These are phyloP conservation scores for Abortiporus biennis DNA, from an alignment of 1,284 basidiomycete genomes.

Conservation along the genomic window DNA sequence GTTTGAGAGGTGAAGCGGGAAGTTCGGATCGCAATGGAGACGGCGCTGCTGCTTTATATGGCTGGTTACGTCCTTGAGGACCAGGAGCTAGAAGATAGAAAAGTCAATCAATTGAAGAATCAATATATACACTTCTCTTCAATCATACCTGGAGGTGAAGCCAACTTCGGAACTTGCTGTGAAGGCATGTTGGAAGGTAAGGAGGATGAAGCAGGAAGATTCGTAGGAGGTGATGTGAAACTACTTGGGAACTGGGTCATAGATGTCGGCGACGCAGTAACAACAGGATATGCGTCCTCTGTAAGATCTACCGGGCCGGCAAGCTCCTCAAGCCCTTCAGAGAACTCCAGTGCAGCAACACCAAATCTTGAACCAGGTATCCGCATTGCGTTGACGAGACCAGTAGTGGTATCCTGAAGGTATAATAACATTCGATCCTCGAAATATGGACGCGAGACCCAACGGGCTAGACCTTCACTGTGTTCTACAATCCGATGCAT, in stretches of 20 bases:
- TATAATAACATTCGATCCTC: slow-evolving; percentile 63
- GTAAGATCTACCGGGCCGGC: slow-evolving; percentile 27
- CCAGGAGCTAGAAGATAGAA: too few relatives aligned
- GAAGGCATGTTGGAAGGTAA: not conserved
- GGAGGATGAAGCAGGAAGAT: slow-evolving; percentile 5
- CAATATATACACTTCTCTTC: too few relatives aligned
- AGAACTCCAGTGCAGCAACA: slow-evolving; percentile 71
- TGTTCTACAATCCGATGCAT: slow-evolving; percentile 32
- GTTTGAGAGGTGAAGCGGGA: slow-evolving; percentile 13
- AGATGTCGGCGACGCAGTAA: slow-evolving; percentile 15
- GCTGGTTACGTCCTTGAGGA: too few relatives aligned
- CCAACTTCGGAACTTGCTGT: too few relatives aligned
- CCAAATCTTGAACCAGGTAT: slow-evolving; percentile 42
- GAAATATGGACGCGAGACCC: slow-evolving; percentile 69
- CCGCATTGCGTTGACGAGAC: slow-evolving; percentile 14
- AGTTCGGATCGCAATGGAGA: slow-evolving; percentile 47
- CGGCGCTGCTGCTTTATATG: slow-evolving; percentile 39
- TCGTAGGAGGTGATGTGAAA: not conserved
- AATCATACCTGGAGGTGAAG: too few relatives aligned
- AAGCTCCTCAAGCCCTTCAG: slow-evolving; percentile 55
- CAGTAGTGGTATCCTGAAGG: slow-evolving; percentile 23
- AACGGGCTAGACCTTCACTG: slow-evolving; percentile 55
- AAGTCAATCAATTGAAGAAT: too few relatives aligned
- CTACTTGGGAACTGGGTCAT: slow-evolving; percentile 9
- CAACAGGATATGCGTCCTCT: slow-evolving; percentile 9